Evolutionary conservation across 805 yeast genomes (phyloP).

Genomic region (Kurtzmaniella cleridarum): DNA sequence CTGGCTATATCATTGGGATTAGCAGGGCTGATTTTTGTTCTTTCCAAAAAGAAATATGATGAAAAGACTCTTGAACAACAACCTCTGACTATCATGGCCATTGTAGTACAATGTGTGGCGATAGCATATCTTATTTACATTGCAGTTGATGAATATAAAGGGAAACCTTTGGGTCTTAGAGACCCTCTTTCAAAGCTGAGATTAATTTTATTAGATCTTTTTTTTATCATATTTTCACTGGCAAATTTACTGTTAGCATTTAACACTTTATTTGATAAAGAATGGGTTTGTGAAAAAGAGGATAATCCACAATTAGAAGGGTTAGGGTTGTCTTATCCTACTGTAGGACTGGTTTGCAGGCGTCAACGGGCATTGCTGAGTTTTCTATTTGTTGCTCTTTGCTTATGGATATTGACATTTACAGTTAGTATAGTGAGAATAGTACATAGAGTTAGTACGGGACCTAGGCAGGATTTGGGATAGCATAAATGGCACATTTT

Average conservation of each 20-base stretch:
- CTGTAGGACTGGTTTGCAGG: slow-evolving; percentile 56
- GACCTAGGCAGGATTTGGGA: slow-evolving; percentile 7
- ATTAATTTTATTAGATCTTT: slow-evolving; percentile 72
- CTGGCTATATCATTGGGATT: slow-evolving; percentile 67
- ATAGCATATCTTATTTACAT: slow-evolving; percentile 73
- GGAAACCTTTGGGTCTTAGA: slow-evolving; percentile 87
- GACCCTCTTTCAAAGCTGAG: slow-evolving; percentile 79
- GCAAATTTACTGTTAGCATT: slow-evolving; percentile 85
- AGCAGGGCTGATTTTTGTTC: slow-evolving; percentile 53
- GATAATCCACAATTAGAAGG: slow-evolving; percentile 10
- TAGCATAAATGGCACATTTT: background rate
- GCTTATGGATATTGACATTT: slow-evolving; percentile 82
- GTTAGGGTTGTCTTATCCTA: slow-evolving; percentile 19
- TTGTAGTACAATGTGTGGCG: slow-evolving; percentile 77
- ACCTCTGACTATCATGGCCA: slow-evolving; percentile 90
- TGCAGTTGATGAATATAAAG: slow-evolving; percentile 85
- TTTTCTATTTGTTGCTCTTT: slow-evolving; percentile 67
- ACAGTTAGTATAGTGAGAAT: slow-evolving; percentile 79
- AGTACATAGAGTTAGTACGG: slow-evolving; percentile 52
- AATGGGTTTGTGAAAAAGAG: slow-evolving; percentile 64
- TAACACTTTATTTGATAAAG: slow-evolving; percentile 70
- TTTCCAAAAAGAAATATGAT: slow-evolving; percentile 29
- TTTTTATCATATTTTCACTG: slow-evolving; percentile 82
- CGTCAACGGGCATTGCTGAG: slow-evolving; percentile 76
- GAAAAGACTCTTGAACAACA: slow-evolving; percentile 53